These are phyloP conservation scores for Podospora fimiseda DNA, from an alignment of 495 filamentous ascomycete genomes.

Conservation along the genomic window DNA sequence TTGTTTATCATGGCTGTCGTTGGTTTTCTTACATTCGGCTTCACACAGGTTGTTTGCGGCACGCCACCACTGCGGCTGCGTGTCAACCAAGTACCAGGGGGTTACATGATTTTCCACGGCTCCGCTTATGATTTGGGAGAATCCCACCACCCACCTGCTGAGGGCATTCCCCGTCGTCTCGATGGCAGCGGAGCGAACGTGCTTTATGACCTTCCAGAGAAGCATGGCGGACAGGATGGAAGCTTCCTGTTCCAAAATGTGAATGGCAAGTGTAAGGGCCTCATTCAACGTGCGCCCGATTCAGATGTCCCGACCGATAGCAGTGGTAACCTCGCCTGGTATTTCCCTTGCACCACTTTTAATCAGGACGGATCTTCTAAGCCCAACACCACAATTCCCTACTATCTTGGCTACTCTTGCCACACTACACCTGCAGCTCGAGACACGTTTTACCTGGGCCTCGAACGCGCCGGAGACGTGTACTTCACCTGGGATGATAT, in stretches of 20 bases:
- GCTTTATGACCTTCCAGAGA: conserved; percentile 72
- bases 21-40: conserved; percentile 95
- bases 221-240: conserved; percentile 80
- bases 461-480: conserved; percentile 49
- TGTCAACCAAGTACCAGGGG: conserved; percentile 68
- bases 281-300: conserved; percentile 63
- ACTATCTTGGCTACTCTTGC: conserved; percentile 82
- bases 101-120: conserved; percentile 96
- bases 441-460: conserved; percentile 71
- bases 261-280: conserved; percentile 90
- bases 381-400: conserved; percentile 65
- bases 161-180: conserved; percentile 58
- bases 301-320: conserved; percentile 76
- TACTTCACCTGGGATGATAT: conserved; percentile 97
- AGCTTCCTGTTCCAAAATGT: conserved; percentile 99
- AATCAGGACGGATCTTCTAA: conserved; percentile 85
- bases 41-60: conserved; percentile 82
- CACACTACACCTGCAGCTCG: conserved; percentile 68
- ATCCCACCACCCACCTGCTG: conserved; percentile 69
- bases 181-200: conserved; percentile 58
- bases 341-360: conserved; percentile 88
- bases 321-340: conserved; percentile 80
- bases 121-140: conserved; percentile 70
- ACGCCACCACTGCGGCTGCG: conserved; percentile 60
- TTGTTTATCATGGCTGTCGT: conserved; percentile 80